A percentile compares a stretch with the other conserved stretches of the same genome.
Conservation (phyloP, 1,139 yeast species). For the Scheffersomyces lignicola region DNA sequence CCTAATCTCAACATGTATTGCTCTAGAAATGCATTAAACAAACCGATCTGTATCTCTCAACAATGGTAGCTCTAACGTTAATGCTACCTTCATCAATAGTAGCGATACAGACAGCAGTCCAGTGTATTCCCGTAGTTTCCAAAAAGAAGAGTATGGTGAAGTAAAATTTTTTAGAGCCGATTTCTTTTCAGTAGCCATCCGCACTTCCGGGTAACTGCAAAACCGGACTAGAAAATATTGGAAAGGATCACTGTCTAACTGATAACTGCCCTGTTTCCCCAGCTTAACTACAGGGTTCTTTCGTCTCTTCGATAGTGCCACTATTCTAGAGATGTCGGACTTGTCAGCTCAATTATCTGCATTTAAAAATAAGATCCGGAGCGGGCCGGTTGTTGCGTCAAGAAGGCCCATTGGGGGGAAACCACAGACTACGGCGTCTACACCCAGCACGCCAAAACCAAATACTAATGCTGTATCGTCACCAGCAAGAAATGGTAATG, state of each 20-base stretch:
- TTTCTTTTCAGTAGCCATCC: not conserved
- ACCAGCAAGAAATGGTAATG: constrained; percentile 3
- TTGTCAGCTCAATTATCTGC: constrained; percentile 50
- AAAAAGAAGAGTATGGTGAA: constrained; percentile 2
- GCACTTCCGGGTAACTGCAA: constrained; percentile 4
- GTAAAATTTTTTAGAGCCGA: not conserved
- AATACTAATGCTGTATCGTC: constrained; percentile 8
- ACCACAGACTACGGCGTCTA: constrained; percentile 11
- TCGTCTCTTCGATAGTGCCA: not conserved
- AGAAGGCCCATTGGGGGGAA: constrained; percentile 22
- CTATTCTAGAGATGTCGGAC: constrained; percentile 33
- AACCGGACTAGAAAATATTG: constrained; percentile 1
- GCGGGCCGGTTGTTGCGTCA: constrained; percentile 44
- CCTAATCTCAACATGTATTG: constrained; percentile 13
- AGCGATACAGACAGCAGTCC: not conserved
- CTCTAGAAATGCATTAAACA: constrained; percentile 24
- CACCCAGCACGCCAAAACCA: constrained; percentile 6
- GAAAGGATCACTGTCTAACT: not conserved
- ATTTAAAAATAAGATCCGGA: constrained; percentile 47
- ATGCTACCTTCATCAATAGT: constrained; percentile 15
- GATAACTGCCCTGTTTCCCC: not conserved
- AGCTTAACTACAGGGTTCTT: not conserved
- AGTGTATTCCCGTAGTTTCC: constrained; percentile 1
- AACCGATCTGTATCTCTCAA: constrained; percentile 13
- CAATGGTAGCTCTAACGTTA: constrained; percentile 22